Base-by-base conservation (phyloP, 2,329 filamentous ascomycete species). In the Cladophialophora psammophila region DNA sequence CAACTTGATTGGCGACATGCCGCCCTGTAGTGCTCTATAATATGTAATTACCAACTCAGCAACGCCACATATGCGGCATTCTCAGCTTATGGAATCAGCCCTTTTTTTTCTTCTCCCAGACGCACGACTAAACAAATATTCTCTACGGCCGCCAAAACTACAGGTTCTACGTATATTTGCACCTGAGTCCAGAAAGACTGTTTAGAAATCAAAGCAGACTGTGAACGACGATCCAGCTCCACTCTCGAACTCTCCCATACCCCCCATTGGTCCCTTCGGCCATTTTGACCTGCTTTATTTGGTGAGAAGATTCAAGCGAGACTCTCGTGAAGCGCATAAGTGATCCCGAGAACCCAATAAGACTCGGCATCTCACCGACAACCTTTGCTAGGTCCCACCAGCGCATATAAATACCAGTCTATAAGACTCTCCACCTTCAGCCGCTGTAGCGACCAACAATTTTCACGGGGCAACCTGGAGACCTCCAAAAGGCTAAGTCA, bases 401-500 rank as follows among this genome's bases (percentile, higher is more conserved):
- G 45, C 45, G 26, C 26, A 36, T 15, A 60, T 50, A 15, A 50
- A 60, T 7, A 18, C 12, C 15, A n/a, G 40, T 50, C 18, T 50
- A 50, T 26, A 50, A 50, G 45, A 50, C 45, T n/a, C 40, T 18
- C 40, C 1, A 9, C 9, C 40, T 20, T 54, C 50, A 20, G 50
- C 50, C 26, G 8, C 34, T 32, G 55, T 9, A 38, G 38, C 15
- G 8, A n/a, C 45, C 36, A 13, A 38, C 36, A 26, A 7, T n/a
- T n/a, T n/a, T 5, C 50, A 18, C 13, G 8, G 18, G 15, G 10
- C 60, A 60, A 38, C 36, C 64, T 70, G 55, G 68, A 70, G 68
- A 65, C 63, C 58, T 59, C 64, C 6, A 70, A 68, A 66, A 58
- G 68, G 48, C 59, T 63, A 26, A 63, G 57, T 40, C 68, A 68